Evolutionary conservation across 768 basidiomycete species (phyloP), one percentile per base, ranked within the genome.

Genomic region (Pulveroboletus ravenelii): DNA sequence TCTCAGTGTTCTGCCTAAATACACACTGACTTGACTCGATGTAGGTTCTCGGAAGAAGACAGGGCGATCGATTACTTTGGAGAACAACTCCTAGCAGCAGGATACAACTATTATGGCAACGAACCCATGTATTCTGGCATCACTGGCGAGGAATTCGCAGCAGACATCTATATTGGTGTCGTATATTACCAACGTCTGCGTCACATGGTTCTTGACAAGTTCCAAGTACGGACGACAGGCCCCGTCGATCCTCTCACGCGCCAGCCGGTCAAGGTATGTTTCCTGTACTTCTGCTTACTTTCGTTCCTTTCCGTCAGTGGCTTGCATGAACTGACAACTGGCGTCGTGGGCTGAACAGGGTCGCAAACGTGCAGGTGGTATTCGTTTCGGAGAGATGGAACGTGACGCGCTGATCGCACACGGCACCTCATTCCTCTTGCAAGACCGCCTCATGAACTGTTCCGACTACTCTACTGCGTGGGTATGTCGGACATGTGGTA

Each of bases 91-190:
- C 73, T 84, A 37, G 87, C 89, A 18, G 84, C 96, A 13, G 96
- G 96, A 8, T 99, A 97, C 77, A 98, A 97, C 70, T 99, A 97
- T 70, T 90, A 95, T 65, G 96, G 96, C 13, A 97, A 96, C 71
- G 96, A 99, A 68, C 94, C 96, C 6, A 99, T 99, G 96, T 99
- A 99, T 70, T 97, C 95, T 50, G 96, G 96, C 20, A 96, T 99
- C 66, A 98, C 96, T 7, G 96, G 96, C 14, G 82, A 98, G 70
- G 96, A 99, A 72, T 99, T 99, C 69, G 86, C 89, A 37, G 96
- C 96, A 7, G 96, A 99, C 68, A 99, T 99, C 63, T 99, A 98
- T 70, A 81, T 98, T 56, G 96, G 96, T 17, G 87, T 97, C 35
- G 95, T 99, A 50, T 99, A 98, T 73, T 99, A 99, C 70, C 96